Conservation (phyloP, 768 basidiomycete genomes). For the Trametes meyenii region DNA sequence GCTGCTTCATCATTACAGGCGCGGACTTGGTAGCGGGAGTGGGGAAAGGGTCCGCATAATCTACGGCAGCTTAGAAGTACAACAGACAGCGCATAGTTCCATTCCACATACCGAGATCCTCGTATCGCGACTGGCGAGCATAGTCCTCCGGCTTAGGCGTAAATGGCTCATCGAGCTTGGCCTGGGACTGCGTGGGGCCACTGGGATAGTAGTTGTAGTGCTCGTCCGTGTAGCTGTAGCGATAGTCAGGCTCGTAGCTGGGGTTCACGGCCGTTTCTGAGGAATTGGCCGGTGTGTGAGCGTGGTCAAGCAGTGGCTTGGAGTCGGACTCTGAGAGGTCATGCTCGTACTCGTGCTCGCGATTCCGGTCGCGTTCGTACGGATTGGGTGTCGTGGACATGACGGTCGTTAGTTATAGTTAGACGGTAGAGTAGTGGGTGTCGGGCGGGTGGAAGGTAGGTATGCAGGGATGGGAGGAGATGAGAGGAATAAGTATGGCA, state of each 20-base stretch:
- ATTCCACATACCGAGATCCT: constrained; percentile 22
- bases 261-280: constrained; percentile 3
- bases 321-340: constrained; percentile 18
- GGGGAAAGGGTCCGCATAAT: constrained; percentile 62
- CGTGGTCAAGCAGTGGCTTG: constrained; percentile 14
- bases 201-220: constrained; percentile 22
- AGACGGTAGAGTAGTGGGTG: neutral
- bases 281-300: neutral
- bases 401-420: constrained; percentile 6
- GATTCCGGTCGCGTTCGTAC: constrained; percentile 15
- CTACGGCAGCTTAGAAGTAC: constrained; percentile 38
- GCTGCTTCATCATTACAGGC: constrained; percentile 7
- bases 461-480: neutral
- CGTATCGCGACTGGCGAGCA: constrained; percentile 15
- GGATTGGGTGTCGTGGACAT: constrained; percentile 17
- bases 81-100: neutral
- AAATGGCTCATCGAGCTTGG: constrained; percentile 22
- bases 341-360: constrained; percentile 23
- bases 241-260: constrained; percentile 17
- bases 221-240: constrained; percentile 23
- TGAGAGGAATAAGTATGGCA: neutral
- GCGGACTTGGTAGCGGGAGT: constrained; percentile 28
- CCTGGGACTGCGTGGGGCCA: constrained; percentile 13
- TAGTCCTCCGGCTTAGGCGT: constrained; percentile 20
- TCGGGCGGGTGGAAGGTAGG: neutral